These are phyloP conservation scores for Bipolaris oryzae DNA, from an alignment of 2,329 filamentous ascomycete genomes.

Conservation along the genomic window DNA sequence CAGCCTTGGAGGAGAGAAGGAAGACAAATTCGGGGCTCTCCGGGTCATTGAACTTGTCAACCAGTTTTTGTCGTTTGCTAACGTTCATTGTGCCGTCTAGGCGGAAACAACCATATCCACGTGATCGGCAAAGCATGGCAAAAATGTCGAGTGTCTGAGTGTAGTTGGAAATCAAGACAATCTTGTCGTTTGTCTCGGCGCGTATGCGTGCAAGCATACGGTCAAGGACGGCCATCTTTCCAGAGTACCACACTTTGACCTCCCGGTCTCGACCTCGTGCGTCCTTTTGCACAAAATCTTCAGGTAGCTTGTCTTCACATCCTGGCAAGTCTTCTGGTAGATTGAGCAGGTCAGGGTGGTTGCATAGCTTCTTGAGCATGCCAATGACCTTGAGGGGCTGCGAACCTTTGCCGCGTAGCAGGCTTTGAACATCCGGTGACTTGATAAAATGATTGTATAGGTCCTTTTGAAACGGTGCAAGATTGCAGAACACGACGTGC, in stretches of 20 bases:
- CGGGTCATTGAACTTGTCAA: slow-evolving; percentile 97
- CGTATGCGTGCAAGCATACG: slow-evolving; percentile 96
- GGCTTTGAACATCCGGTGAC: slow-evolving; percentile 89
- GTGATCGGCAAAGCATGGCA: slow-evolving; percentile 83
- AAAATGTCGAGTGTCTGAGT: slow-evolving; percentile 96
- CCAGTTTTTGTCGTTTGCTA: slow-evolving; percentile 93
- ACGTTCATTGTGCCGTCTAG: slow-evolving; percentile 98
- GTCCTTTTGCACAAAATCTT: slow-evolving; percentile 88
- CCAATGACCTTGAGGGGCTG: slow-evolving; percentile 97
- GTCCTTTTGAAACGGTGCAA: slow-evolving; percentile 89
- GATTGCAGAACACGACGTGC: slow-evolving; percentile 96
- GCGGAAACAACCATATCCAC: slow-evolving; percentile 82
- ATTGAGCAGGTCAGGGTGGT: slow-evolving; percentile 91
- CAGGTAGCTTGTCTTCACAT: slow-evolving; percentile 78
- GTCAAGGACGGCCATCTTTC: slow-evolving; percentile 98
- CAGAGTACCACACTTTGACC: slow-evolving; percentile 93
- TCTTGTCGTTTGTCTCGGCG: slow-evolving; percentile 97
- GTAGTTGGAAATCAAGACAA: slow-evolving; percentile 98
- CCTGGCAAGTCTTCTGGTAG: slow-evolving; percentile 84
- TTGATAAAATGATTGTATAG: slow-evolving; percentile 98
- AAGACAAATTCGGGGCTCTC: slow-evolving; percentile 91
- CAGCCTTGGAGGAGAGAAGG: slow-evolving; percentile 93
- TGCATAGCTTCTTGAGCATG: slow-evolving; percentile 97
- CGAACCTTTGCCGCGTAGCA: slow-evolving; percentile 91
- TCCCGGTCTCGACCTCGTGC: slow-evolving; percentile 87